Evolutionary conservation across 1,284 basidiomycete species (phyloP).

Genomic region (Polyporus tsugae): DNA sequence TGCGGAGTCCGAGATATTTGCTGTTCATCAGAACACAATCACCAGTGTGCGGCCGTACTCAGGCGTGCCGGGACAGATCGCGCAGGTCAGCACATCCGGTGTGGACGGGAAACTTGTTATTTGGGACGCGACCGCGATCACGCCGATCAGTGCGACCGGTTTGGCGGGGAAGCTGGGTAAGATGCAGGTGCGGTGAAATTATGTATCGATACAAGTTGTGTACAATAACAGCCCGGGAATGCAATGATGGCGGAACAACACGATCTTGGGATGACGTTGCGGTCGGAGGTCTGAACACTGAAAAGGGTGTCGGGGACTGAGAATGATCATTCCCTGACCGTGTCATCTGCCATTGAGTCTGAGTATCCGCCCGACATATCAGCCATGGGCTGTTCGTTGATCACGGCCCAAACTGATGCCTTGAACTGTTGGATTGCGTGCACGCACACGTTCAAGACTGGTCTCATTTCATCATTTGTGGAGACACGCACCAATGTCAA

Average conservation of each 20-base stretch:
- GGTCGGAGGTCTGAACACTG: not conserved
- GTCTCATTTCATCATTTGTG: not conserved
- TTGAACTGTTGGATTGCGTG: slow-evolving; percentile 71
- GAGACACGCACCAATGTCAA: slow-evolving; percentile 78
- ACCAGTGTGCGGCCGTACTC: slow-evolving; percentile 88
- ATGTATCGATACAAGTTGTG: slow-evolving; percentile 34
- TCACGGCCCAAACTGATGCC: slow-evolving; percentile 94
- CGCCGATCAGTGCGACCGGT: slow-evolving; percentile 37
- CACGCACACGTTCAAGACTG: not conserved
- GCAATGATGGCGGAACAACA: slow-evolving; percentile 12
- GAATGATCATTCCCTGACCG: slow-evolving; percentile 31
- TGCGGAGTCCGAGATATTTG: slow-evolving; percentile 79
- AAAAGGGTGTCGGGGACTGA: not conserved
- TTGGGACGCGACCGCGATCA: slow-evolving; percentile 80
- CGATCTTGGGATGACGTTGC: not conserved
- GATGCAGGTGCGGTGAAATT: slow-evolving; percentile 52
- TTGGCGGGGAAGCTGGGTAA: slow-evolving; percentile 52
- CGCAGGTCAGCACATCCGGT: slow-evolving; percentile 89
- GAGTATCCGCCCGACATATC: slow-evolving; percentile 48
- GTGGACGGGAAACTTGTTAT: slow-evolving; percentile 95
- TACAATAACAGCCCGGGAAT: slow-evolving; percentile 2
- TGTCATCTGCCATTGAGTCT: slow-evolving; percentile 47
- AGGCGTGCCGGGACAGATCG: slow-evolving; percentile 66
- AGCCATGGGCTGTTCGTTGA: slow-evolving; percentile 81
- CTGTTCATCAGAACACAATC: slow-evolving; percentile 98